Evolutionary conservation across 2,329 filamentous ascomycete species (phyloP).

Genomic region (Atkinsonella texensis): DNA sequence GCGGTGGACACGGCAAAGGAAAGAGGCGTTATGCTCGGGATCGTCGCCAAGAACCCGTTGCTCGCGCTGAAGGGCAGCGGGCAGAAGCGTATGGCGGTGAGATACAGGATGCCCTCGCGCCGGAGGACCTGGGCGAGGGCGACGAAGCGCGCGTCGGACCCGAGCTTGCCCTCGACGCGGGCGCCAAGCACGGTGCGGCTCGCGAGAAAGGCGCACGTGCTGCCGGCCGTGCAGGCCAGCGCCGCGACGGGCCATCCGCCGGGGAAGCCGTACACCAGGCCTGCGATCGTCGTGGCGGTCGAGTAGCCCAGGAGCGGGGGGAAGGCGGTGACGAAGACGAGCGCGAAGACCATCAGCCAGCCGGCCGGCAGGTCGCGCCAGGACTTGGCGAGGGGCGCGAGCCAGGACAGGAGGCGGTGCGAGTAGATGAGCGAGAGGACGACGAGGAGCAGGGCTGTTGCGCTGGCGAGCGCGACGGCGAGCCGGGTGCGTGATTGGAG

Average conservation of each 20-base stretch:
- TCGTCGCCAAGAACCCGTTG: conserved; percentile 89
- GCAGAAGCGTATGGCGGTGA: conserved; percentile 86
- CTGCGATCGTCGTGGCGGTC: conserved; percentile 47
- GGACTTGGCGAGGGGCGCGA: conserved; percentile 59
- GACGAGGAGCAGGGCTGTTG: background rate
- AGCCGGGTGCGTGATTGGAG: no score
- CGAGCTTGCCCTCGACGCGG: conserved; percentile 72
- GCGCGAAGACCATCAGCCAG: conserved; percentile 62
- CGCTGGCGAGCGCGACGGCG: background rate
- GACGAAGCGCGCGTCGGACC: conserved; percentile 74
- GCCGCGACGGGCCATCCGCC: conserved; percentile 74
- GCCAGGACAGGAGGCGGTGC: conserved; percentile 63
- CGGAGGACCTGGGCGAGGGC: conserved; percentile 81
- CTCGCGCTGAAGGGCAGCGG: conserved; percentile 86
- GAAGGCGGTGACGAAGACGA: conserved; percentile 68
- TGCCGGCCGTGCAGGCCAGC: conserved; percentile 65
- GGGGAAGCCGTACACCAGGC: conserved; percentile 45
- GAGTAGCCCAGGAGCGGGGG: conserved; percentile 83
- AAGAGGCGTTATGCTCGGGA: conserved; percentile 69
- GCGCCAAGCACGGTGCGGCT: conserved; percentile 66
- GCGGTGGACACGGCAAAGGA: conserved; percentile 75
- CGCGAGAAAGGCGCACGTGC: conserved; percentile 66
- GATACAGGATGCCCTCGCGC: conserved; percentile 75
- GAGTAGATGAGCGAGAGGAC: conserved; percentile 52
- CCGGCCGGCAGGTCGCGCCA: conserved; percentile 67